phyloP scores from a whole-genome alignment of 2,329 filamentous ascomycete species.

The Magnaporthales sp. region DNA sequence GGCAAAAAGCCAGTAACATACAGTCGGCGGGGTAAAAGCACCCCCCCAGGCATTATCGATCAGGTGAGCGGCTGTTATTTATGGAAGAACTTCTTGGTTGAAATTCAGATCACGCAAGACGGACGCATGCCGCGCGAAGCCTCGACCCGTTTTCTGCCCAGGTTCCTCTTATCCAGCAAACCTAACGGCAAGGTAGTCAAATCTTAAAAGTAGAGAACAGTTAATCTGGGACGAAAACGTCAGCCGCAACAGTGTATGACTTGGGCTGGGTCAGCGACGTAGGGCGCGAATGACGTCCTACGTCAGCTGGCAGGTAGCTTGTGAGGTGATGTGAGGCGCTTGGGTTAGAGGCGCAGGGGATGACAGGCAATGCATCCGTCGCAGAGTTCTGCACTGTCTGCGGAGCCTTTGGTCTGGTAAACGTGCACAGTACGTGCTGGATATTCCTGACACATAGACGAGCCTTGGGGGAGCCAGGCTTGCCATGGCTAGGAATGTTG shows the following conservation, averaged over 20 bases:
- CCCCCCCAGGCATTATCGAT: neutral
- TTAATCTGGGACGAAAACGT: neutral
- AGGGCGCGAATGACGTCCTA: neutral
- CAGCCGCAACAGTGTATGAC: neutral
- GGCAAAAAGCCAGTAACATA: neutral
- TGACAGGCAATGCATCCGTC: neutral
- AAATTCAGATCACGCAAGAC: neutral
- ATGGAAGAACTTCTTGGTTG: neutral
- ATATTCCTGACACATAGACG: neutral
- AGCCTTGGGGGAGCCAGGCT: neutral
- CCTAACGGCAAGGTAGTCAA: neutral
- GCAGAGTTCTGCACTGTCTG: neutral
- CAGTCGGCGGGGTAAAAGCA: neutral
- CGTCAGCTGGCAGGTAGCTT: neutral
- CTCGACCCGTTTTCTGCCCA: neutral
- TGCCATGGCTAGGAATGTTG: neutral
- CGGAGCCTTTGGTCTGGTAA: neutral
- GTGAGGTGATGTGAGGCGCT: neutral
- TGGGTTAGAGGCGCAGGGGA: constrained; percentile 1
- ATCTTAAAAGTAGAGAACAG: neutral
- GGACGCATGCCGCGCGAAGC: neutral
- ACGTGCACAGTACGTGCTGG: neutral
- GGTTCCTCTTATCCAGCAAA: neutral
- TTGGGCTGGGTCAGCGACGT: neutral
- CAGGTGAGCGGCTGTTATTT: neutral